A percentile compares a stretch with the other conserved stretches of the same genome.
These are phyloP conservation scores for Phytophthora tentaculata DNA, from an alignment of 352 stramenopile species.

Conservation along the genomic window DNA sequence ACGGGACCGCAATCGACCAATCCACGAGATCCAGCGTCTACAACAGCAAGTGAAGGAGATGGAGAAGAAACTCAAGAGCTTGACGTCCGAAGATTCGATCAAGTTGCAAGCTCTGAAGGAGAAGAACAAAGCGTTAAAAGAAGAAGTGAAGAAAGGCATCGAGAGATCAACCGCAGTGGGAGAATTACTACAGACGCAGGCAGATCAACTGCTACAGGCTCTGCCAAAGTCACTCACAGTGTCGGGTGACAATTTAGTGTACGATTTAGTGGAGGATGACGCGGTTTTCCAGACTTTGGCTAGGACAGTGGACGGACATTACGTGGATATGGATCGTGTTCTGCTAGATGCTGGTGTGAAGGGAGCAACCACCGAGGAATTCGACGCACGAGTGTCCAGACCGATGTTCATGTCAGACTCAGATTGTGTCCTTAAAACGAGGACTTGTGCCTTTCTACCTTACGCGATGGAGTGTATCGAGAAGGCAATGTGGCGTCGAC, in stretches of 20 bases:
- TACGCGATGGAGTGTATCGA: slow-evolving; percentile 19
- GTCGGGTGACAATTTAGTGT: slow-evolving; percentile 24
- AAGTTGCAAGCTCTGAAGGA: slow-evolving; percentile 9
- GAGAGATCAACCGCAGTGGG: slow-evolving; percentile 9
- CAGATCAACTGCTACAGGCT: slow-evolving; percentile 21
- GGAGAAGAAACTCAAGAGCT: slow-evolving; percentile 14
- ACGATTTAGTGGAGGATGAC: slow-evolving; percentile 22
- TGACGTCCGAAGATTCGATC: not conserved
- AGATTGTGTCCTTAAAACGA: slow-evolving; percentile 19
- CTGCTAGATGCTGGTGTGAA: slow-evolving; percentile 15
- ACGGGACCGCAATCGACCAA: slow-evolving; percentile 30
- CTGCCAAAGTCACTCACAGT: slow-evolving; percentile 25
- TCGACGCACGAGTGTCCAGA: slow-evolving; percentile 19
- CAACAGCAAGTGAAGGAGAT: slow-evolving; percentile 27
- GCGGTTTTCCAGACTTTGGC: slow-evolving; percentile 30
- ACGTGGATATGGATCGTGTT: slow-evolving; percentile 19
- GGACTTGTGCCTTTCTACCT: slow-evolving; percentile 18
- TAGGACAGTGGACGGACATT: slow-evolving; percentile 22
- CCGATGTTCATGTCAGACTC: not conserved
- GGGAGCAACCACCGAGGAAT: slow-evolving; percentile 22
- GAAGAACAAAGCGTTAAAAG: slow-evolving; percentile 17
- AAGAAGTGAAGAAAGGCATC: slow-evolving; percentile 11
- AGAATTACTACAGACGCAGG: slow-evolving; percentile 22
- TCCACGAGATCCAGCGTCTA: slow-evolving; percentile 29
- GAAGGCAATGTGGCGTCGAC: slow-evolving; percentile 21